These are phyloP conservation scores for Boletellus ananas DNA, from an alignment of 768 basidiomycete species.

Conservation along the genomic window DNA sequence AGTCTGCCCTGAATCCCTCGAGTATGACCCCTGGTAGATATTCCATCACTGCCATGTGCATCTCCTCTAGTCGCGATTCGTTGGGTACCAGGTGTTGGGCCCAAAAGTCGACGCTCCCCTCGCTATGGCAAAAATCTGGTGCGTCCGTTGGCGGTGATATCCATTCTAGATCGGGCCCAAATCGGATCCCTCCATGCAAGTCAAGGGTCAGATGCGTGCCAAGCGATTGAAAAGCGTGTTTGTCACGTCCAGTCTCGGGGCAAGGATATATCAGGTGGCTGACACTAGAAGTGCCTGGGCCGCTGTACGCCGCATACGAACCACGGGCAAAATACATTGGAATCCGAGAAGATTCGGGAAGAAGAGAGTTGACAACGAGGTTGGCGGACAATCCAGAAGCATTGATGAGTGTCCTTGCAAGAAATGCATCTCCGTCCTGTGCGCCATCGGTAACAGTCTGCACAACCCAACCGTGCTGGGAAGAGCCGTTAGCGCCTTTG, in stretches of 20 bases:
- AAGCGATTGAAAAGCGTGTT: slow-evolving; percentile 72
- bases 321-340: slow-evolving; percentile 81
- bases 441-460: slow-evolving; percentile 63
- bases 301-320: slow-evolving; percentile 85
- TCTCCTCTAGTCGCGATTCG: slow-evolving; percentile 56
- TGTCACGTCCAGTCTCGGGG: slow-evolving; percentile 58
- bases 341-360: slow-evolving; percentile 52
- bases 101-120: slow-evolving; percentile 75
- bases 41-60: slow-evolving; percentile 65
- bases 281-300: slow-evolving; percentile 66
- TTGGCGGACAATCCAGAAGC: slow-evolving; percentile 73
- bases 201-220: slow-evolving; percentile 93
- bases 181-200: slow-evolving; percentile 77
- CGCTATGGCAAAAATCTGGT: slow-evolving; percentile 26
- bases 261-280: slow-evolving; percentile 89
- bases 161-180: slow-evolving; percentile 94
- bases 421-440: slow-evolving; percentile 55
- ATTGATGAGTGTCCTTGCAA: slow-evolving; percentile 77
- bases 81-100: slow-evolving; percentile 57
- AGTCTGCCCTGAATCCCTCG: slow-evolving; percentile 72
- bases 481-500: slow-evolving; percentile 21
- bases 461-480: slow-evolving; percentile 81
- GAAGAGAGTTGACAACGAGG: slow-evolving; percentile 66
- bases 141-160: slow-evolving; percentile 48
- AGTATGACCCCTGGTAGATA: slow-evolving; percentile 66